Percentiles rank a stretch among this genome's conserved stretches.
phyloP scores from a whole-genome alignment of 2,329 filamentous ascomycete genomes.

The Cladosporium halotolerans region DNA sequence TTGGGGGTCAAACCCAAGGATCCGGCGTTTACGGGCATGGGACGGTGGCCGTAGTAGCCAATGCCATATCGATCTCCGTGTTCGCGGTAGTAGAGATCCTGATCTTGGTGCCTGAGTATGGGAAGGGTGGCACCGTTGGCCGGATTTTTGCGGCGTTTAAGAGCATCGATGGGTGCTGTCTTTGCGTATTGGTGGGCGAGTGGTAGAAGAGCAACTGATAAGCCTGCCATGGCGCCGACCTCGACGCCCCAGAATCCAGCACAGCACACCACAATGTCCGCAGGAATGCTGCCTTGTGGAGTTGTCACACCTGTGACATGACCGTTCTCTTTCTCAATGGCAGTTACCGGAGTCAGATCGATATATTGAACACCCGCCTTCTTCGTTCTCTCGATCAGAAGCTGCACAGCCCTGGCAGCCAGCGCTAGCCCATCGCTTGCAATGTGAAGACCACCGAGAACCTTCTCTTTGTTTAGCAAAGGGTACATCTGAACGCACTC shows the following conservation, averaged over 20 bases:
- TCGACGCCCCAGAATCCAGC: conserved; percentile 63
- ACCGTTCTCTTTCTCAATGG: conserved; percentile 45
- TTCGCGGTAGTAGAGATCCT: conserved; percentile 59
- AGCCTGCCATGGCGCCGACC: conserved; percentile 54
- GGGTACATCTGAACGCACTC: conserved; percentile 52
- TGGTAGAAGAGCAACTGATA: conserved; percentile 54
- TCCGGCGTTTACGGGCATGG: conserved; percentile 54
- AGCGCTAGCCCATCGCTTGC: conserved; percentile 56
- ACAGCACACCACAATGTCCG: conserved; percentile 57
- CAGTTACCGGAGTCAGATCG: conserved; percentile 52
- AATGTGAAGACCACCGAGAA: conserved; percentile 55
- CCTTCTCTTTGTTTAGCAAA: conserved; percentile 45
- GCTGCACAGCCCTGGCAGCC: conserved; percentile 55
- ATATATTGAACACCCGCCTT: conserved; percentile 55
- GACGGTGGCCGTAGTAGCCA: conserved; percentile 58
- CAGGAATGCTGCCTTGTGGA: conserved; percentile 43
- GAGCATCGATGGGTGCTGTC: conserved; percentile 47
- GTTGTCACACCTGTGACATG: conserved; percentile 53
- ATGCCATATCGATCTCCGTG: conserved; percentile 59
- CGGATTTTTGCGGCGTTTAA: conserved; percentile 37
- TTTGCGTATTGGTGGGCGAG: conserved; percentile 60
- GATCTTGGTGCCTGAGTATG: conserved; percentile 57
- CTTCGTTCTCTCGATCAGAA: conserved; percentile 53
- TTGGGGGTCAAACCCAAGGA: conserved; percentile 48
- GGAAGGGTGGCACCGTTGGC: conserved; percentile 50